These are phyloP conservation scores for Diplosphaera chodatii DNA, from an alignment of 139 green algal genomes.

Conservation along the genomic window DNA sequence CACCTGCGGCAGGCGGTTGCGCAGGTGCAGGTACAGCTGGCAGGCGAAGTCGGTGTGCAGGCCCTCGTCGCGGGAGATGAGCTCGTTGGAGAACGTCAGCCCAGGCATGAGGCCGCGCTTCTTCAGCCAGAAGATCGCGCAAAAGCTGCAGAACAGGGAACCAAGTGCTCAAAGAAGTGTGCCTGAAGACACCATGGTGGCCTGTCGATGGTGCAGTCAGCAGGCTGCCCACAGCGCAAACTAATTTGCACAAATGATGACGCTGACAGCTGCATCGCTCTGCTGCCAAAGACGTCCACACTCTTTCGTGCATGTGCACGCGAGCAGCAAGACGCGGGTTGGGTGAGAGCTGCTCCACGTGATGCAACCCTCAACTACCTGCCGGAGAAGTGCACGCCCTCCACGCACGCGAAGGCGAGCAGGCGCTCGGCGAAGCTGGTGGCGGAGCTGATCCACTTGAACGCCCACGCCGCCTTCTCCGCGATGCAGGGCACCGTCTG, in stretches of 20 bases:
- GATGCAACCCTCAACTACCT: no score
- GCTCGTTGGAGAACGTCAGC: constrained; percentile 72
- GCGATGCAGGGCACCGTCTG: constrained; percentile 55
- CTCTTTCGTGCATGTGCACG: no score
- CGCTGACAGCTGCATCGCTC: no score
- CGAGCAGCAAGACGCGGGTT: no score
- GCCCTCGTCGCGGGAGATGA: constrained; percentile 74
- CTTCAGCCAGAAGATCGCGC: constrained; percentile 79
- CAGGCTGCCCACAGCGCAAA: no score
- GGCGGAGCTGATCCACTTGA: constrained; percentile 82
- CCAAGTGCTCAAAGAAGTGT: no score
- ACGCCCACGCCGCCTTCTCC: constrained; percentile 86
- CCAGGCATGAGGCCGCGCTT: constrained; percentile 69
- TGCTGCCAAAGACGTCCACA: no score
- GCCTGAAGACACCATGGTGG: no score
- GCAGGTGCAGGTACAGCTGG: constrained; percentile 53
- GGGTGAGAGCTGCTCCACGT: no score
- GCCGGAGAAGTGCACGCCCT: constrained; percentile 72
- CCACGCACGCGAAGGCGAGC: constrained; percentile 72
- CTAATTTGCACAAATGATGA: no score
- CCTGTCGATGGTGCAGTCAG: no score
- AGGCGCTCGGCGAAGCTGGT: constrained; percentile 61
- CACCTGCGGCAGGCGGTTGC: constrained; percentile 26
- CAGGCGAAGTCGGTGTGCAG: constrained; percentile 76
- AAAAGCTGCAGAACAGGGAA: constrained; percentile 41